Evolutionary conservation across 306 rosid species (phyloP).

Genomic region (Medicago ruthenica): DNA sequence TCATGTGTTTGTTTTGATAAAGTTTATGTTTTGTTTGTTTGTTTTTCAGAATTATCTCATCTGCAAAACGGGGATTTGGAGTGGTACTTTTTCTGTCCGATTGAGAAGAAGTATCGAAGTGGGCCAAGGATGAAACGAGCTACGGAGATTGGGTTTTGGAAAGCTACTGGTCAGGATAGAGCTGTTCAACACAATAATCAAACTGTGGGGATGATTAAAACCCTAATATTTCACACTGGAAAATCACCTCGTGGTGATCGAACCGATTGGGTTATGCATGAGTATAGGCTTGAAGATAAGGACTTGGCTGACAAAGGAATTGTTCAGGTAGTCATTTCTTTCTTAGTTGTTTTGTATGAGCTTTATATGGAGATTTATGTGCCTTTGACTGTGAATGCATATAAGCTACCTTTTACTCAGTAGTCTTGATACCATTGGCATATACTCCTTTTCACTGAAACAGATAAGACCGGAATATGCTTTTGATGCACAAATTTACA

Average conservation of each 20-base stretch:
- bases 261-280: constrained; percentile 47
- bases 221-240: constrained; percentile 41
- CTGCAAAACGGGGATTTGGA: constrained; percentile 61
- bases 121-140: constrained; percentile 69
- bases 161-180: constrained; percentile 75
- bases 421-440: constrained; percentile 17
- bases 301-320: constrained; percentile 35
- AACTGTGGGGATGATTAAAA: constrained; percentile 41
- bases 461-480: neutral
- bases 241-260: constrained; percentile 33
- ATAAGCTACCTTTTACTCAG: neutral
- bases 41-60: constrained; percentile 57
- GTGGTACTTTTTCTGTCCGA: constrained; percentile 77
- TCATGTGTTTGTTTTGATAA: neutral
- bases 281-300: constrained; percentile 48
- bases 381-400: constrained; percentile 7
- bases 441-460: neutral
- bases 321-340: constrained; percentile 29
- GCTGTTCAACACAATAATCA: constrained; percentile 35
- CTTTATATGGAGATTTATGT: neutral
- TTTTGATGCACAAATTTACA: neutral
- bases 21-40: constrained; percentile 1
- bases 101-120: constrained; percentile 59
- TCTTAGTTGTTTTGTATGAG: neutral
- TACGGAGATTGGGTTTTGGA: constrained; percentile 71